Conservation (phyloP, 1,284 basidiomycete genomes). For the Melampsora americana region DNA sequence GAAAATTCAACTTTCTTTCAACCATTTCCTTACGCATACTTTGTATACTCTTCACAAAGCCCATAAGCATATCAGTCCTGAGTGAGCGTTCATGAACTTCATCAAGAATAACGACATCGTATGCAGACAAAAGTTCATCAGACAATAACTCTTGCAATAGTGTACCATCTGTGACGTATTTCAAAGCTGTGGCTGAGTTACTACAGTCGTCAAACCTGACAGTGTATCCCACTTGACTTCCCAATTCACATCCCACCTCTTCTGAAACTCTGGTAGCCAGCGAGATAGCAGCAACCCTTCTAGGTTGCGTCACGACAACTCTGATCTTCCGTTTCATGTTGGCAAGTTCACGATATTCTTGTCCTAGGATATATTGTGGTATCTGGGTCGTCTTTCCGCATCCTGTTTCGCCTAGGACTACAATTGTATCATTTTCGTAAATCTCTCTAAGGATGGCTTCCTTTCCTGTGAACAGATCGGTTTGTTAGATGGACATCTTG, state of each 20-base stretch:
- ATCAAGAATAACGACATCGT: constrained; percentile 87
- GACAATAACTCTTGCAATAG: constrained; percentile 82
- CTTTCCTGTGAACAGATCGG: constrained; percentile 61
- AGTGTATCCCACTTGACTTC: constrained; percentile 80
- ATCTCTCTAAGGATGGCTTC: constrained; percentile 72
- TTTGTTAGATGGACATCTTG: neutral
- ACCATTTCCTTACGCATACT: constrained; percentile 58
- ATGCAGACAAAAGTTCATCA: constrained; percentile 72
- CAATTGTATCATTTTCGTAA: constrained; percentile 74
- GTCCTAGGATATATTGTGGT: constrained; percentile 80
- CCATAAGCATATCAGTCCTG: constrained; percentile 88
- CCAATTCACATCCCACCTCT: constrained; percentile 71
- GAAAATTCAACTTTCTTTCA: constrained; percentile 55
- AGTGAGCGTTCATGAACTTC: constrained; percentile 96
- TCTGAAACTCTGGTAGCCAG: constrained; percentile 82
- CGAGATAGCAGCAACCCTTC: constrained; percentile 87
- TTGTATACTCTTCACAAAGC: constrained; percentile 69
- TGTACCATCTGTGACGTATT: constrained; percentile 96
- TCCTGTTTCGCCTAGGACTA: constrained; percentile 92
- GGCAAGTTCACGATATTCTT: constrained; percentile 59
- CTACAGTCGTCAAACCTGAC: constrained; percentile 88
- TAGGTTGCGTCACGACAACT: constrained; percentile 71
- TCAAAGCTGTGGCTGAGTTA: constrained; percentile 69
- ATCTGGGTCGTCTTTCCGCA: constrained; percentile 97
- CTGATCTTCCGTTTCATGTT: constrained; percentile 68